Conservation (phyloP, 2,329 filamentous ascomycete species). For the Aureobasidium sp. region DNA sequence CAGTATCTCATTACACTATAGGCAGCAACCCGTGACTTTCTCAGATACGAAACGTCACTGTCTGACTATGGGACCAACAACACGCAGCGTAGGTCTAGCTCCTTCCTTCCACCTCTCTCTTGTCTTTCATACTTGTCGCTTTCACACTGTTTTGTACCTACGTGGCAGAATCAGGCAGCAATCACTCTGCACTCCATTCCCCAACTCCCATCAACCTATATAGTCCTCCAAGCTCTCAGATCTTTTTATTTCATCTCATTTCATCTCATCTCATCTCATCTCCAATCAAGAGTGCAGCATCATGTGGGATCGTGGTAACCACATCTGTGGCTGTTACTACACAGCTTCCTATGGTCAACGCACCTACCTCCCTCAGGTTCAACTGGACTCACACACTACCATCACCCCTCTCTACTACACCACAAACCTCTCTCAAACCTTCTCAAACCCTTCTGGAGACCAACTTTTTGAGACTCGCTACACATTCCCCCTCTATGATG, state of each 20-base stretch:
- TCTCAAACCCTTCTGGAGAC: constrained; percentile 60
- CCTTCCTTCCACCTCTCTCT: background rate
- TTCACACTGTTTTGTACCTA: background rate
- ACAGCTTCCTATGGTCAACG: constrained; percentile 22
- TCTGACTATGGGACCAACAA: background rate
- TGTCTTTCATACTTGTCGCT: background rate
- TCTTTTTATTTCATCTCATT: too few relatives aligned
- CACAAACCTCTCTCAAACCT: constrained; percentile 65
- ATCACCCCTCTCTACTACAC: constrained; percentile 63
- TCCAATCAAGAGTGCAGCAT: too few relatives aligned
- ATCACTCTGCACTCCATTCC: background rate
- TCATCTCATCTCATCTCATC: background rate
- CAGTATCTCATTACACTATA: background rate
- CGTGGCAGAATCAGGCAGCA: constrained; percentile 2
- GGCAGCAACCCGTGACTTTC: constrained; percentile 4
- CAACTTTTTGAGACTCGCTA: constrained; percentile 66
- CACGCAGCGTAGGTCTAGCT: background rate
- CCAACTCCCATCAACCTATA: background rate
- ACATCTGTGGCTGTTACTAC: constrained; percentile 37
- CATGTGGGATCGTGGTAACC: constrained; percentile 17
- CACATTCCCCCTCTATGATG: constrained; percentile 77
- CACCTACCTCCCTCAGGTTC: constrained; percentile 64
- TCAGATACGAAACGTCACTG: background rate
- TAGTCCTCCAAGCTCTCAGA: background rate
- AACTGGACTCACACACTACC: constrained; percentile 64